A percentile compares a stretch with the other conserved stretches of the same genome.
Evolutionary conservation across 805 yeast genomes (phyloP).

Genomic region (Candida chauliodis): DNA sequence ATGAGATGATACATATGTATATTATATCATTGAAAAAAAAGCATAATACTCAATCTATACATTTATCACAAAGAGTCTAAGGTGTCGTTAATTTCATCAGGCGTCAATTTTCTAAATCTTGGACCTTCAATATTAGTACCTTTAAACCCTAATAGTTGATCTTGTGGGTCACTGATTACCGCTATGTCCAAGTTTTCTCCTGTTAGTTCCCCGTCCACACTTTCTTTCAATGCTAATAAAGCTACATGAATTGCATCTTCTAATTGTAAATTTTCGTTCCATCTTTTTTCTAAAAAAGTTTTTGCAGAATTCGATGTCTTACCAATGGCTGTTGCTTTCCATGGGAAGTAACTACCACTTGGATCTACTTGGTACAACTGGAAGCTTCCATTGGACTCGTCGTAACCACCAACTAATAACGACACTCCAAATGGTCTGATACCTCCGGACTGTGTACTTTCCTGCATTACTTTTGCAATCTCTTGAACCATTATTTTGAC

Average conservation of each 20-base stretch:
- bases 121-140: slow-evolving; percentile 89
- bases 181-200: slow-evolving; percentile 95
- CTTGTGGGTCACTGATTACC: slow-evolving; percentile 79
- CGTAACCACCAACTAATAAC: slow-evolving; percentile 89
- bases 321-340: slow-evolving; percentile 99
- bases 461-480: slow-evolving; percentile 95
- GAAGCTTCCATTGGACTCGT: slow-evolving; percentile 63
- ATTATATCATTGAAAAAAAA: background rate
- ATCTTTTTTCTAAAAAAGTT: slow-evolving; percentile 94
- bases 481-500: slow-evolving; percentile 91
- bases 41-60: slow-evolving; percentile 46
- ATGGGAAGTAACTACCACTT: slow-evolving; percentile 94
- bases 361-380: slow-evolving; percentile 97
- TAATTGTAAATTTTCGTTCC: slow-evolving; percentile 95
- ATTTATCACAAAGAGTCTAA: slow-evolving; percentile 69
- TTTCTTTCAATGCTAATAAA: slow-evolving; percentile 86
- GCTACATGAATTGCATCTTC: slow-evolving; percentile 99
- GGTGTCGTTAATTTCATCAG: slow-evolving; percentile 95
- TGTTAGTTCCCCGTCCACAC: slow-evolving; percentile 96
- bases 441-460: slow-evolving; percentile 98
- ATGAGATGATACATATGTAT: too few relatives aligned
- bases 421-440: slow-evolving; percentile 99
- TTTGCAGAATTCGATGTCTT: slow-evolving; percentile 95
- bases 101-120: slow-evolving; percentile 74
- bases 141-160: slow-evolving; percentile 74